Evolutionary conservation across 768 basidiomycete species (phyloP).

Genomic region (Obba rivulosa): DNA sequence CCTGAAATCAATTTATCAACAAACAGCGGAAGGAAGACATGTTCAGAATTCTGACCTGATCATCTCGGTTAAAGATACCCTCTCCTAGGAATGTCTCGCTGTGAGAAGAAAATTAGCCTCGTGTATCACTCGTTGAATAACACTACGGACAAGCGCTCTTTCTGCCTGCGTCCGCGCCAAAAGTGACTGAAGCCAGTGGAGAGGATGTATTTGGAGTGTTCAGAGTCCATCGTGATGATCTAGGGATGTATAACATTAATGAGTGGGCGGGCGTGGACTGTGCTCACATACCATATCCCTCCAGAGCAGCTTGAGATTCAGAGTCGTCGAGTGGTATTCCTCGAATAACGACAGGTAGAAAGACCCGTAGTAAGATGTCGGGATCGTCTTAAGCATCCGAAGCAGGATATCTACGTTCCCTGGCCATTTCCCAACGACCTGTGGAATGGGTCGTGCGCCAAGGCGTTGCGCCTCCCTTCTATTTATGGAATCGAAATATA

Average conservation of each 20-base stretch:
- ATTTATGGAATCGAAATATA: constrained; percentile 32
- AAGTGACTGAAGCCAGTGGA: constrained; percentile 64
- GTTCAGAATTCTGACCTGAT: constrained; percentile 39
- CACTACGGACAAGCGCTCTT: constrained; percentile 55
- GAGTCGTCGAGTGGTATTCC: constrained; percentile 65
- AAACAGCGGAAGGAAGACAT: neutral
- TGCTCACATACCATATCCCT: constrained; percentile 50
- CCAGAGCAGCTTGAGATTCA: constrained; percentile 68
- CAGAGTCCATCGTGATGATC: constrained; percentile 74
- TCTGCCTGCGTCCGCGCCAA: constrained; percentile 59
- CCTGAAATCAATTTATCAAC: constrained; percentile 26
- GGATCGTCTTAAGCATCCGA: constrained; percentile 47
- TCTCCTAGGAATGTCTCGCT: constrained; percentile 59
- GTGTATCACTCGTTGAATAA: neutral
- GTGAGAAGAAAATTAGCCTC: neutral
- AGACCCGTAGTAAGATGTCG: constrained; percentile 56
- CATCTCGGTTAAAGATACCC: constrained; percentile 77
- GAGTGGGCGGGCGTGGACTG: too few species aligned
- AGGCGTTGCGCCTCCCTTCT: constrained; percentile 39
- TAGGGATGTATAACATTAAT: constrained; percentile 19
- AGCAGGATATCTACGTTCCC: constrained; percentile 72
- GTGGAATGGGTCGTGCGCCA: constrained; percentile 48
- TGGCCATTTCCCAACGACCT: constrained; percentile 65
- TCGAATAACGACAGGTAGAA: constrained; percentile 63
- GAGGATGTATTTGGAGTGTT: constrained; percentile 59